These are phyloP conservation scores for Arthroderma sp. DNA, from an alignment of 2,329 filamentous ascomycete species.

Conservation along the genomic window DNA sequence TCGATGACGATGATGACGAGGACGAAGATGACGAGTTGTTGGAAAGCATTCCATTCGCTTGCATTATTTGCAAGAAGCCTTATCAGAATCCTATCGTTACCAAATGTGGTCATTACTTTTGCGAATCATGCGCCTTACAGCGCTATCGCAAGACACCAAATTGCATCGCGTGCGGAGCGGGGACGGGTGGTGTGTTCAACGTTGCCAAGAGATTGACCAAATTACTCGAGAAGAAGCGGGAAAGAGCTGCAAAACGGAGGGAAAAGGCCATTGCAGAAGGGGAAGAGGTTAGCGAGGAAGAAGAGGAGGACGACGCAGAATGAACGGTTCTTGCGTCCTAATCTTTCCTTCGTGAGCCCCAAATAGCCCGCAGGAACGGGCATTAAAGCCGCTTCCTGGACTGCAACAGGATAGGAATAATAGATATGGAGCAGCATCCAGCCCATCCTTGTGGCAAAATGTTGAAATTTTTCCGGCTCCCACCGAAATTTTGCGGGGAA, in stretches of 20 bases:
- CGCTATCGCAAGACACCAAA: slow-evolving; percentile 75
- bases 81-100: slow-evolving; percentile 76
- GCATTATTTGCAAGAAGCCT: slow-evolving; percentile 66
- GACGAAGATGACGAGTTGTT: slow-evolving; percentile 57
- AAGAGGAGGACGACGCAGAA: slow-evolving; percentile 19
- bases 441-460: too few species aligned
- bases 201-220: slow-evolving; percentile 70
- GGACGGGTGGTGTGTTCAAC: slow-evolving; percentile 84
- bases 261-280: slow-evolving; percentile 41
- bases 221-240: slow-evolving; percentile 58
- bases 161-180: slow-evolving; percentile 72
- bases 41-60: slow-evolving; percentile 77
- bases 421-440: too few species aligned
- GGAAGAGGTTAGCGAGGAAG: slow-evolving; percentile 37
- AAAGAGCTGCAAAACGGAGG: slow-evolving; percentile 41
- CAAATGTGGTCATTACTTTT: slow-evolving; percentile 92
- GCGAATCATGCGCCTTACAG: slow-evolving; percentile 74
- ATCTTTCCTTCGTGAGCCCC: too few species aligned
- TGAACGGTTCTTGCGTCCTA: too few species aligned
- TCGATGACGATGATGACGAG: slow-evolving; percentile 36
- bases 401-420: too few species aligned
- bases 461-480: too few species aligned
- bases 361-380: too few species aligned
- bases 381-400: too few species aligned
- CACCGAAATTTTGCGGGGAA: too few species aligned